These are phyloP conservation scores for Lactarius quietus DNA, from an alignment of 768 basidiomycete species.

Conservation along the genomic window DNA sequence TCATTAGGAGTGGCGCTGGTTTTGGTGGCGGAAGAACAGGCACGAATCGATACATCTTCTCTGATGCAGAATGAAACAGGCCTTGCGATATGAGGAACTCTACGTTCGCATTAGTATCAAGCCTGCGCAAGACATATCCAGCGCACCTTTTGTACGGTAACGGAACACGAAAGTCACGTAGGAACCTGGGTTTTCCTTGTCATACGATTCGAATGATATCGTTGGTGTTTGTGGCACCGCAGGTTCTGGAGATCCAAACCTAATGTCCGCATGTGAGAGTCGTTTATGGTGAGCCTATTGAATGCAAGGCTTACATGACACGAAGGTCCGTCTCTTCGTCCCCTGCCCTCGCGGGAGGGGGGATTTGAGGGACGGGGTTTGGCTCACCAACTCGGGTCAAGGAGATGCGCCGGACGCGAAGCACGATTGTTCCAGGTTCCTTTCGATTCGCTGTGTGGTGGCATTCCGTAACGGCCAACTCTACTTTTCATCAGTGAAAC, in stretches of 20 bases:
- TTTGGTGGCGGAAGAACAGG: not conserved
- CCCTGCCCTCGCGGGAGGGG: not conserved
- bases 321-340: not conserved
- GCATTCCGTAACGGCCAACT: not conserved
- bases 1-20: not conserved
- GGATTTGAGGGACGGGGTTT: not conserved
- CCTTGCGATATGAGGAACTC: not conserved
- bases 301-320: not conserved
- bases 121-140: not conserved
- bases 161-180: conserved; percentile 66
- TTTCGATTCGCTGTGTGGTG: conserved; percentile 1
- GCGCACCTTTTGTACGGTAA: conserved; percentile 49
- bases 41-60: not conserved
- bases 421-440: conserved; percentile 9
- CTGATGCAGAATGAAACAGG: not conserved
- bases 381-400: not conserved
- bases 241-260: conserved; percentile 29
- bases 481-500: not conserved
- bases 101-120: not conserved
- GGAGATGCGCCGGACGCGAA: conserved; percentile 11
- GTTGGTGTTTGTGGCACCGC: conserved; percentile 37
- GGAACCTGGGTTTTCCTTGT: conserved; percentile 39
- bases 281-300: not conserved
- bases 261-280: conserved; percentile 51
- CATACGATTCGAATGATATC: conserved; percentile 53